A percentile compares a stretch with the other conserved stretches of the same genome.
phyloP scores from a whole-genome alignment of 2,329 filamentous ascomycete genomes.

The Verticillium dahliae region DNA sequence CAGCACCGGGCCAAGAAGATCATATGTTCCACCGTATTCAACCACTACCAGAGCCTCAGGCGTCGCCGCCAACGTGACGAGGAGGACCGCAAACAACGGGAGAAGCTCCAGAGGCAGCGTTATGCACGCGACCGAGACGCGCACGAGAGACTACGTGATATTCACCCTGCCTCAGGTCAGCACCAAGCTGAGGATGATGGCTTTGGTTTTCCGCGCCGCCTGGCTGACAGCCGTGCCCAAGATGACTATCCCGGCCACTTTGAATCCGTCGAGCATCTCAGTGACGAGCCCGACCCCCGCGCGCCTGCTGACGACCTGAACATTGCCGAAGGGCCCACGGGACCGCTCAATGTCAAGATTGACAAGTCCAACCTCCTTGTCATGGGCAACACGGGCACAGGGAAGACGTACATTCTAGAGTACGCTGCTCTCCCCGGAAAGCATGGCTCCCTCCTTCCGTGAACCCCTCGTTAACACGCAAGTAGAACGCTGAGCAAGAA shows the following conservation, averaged over 20 bases:
- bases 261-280: slow-evolving; percentile 36
- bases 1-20: slow-evolving; percentile 94
- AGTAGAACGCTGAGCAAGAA: slow-evolving; percentile 79
- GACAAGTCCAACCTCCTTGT: slow-evolving; percentile 94
- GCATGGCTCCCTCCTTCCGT: no score
- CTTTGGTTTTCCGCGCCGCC: slow-evolving; percentile 9
- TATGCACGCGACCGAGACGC: slow-evolving; percentile 61
- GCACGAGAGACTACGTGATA: slow-evolving; percentile 46
- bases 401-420: slow-evolving; percentile 90
- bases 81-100: slow-evolving; percentile 45
- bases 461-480: slow-evolving; percentile 13
- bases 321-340: slow-evolving; percentile 36
- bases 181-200: slow-evolving; percentile 6
- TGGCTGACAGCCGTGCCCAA: slow-evolving; percentile 30
- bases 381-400: slow-evolving; percentile 87
- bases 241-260: slow-evolving; percentile 50
- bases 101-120: slow-evolving; percentile 65
- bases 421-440: slow-evolving; percentile 18
- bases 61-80: slow-evolving; percentile 74
- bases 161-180: slow-evolving; percentile 75
- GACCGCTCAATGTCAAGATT: slow-evolving; percentile 57
- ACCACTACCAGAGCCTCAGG: slow-evolving; percentile 87
- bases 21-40: slow-evolving; percentile 88
- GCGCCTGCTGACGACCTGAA: slow-evolving; percentile 36
- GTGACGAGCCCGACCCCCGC: slow-evolving; percentile 20